Evolutionary conservation across 805 yeast species (phyloP).

Genomic region (Yarrowia phangngaensis): DNA sequence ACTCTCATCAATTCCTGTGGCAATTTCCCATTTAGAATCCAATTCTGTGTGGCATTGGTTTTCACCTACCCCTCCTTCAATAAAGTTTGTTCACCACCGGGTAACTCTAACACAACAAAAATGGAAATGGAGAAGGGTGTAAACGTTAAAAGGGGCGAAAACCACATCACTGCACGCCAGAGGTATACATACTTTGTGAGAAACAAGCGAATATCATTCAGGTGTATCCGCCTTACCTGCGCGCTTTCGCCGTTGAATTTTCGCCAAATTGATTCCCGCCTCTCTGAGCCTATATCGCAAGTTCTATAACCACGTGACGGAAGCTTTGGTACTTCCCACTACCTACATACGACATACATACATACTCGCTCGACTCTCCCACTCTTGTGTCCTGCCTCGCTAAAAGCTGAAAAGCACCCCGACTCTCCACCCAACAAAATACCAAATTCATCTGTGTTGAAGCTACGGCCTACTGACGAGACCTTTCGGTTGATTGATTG

Average conservation of each 20-base stretch:
- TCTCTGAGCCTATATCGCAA: background rate
- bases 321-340: conserved; percentile 16
- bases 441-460: conserved; percentile 1
- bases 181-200: conserved; percentile 22
- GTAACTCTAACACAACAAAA: conserved; percentile 26
- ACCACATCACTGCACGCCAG: conserved; percentile 21
- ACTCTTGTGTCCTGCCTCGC: conserved; percentile 26
- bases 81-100: conserved; percentile 24
- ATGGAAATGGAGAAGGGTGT: conserved; percentile 22
- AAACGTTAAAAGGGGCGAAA: conserved; percentile 15
- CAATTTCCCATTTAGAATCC: no score
- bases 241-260: no score
- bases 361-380: conserved; percentile 25
- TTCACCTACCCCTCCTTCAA: conserved; percentile 23
- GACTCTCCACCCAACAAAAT: conserved; percentile 20
- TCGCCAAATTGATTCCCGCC: background rate
- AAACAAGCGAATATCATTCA: conserved; percentile 19
- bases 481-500: conserved; percentile 25
- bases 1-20: no score
- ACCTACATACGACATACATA: conserved; percentile 18
- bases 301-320: conserved; percentile 16
- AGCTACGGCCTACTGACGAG: conserved; percentile 23
- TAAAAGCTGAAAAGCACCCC: conserved; percentile 26
- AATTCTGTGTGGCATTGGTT: no score
- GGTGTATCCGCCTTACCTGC: no score